Evolutionary conservation across 805 yeast species (phyloP).

Genomic region (Zygotorulaspora florentina): DNA sequence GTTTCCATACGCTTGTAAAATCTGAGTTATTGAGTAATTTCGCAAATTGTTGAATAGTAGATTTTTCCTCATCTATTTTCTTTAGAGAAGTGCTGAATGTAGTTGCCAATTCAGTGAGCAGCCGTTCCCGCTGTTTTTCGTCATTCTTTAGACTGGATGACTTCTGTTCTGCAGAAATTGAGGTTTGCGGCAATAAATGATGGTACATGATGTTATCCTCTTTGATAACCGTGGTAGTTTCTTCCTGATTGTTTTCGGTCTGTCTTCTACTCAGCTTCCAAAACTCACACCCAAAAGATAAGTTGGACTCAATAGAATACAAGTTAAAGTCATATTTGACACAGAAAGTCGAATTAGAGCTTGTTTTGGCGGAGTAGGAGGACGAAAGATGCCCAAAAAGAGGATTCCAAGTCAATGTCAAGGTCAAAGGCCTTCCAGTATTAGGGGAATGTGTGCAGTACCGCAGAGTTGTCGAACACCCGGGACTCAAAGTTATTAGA

Average conservation of each 20-base stretch:
- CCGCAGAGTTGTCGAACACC: slow-evolving; percentile 77
- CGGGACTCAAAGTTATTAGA: slow-evolving; percentile 78
- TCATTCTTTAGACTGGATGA: background rate
- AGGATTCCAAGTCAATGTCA: slow-evolving; percentile 85
- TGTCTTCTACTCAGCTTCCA: slow-evolving; percentile 47
- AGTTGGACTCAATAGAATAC: slow-evolving; percentile 83
- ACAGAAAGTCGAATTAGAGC: slow-evolving; percentile 68
- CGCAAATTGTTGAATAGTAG: slow-evolving; percentile 50
- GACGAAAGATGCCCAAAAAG: slow-evolving; percentile 84
- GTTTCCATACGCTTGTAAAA: slow-evolving; percentile 67
- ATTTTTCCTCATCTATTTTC: slow-evolving; percentile 34
- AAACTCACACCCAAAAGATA: slow-evolving; percentile 81
- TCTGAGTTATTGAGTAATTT: slow-evolving; percentile 47
- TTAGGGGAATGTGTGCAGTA: slow-evolving; percentile 82
- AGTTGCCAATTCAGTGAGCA: slow-evolving; percentile 27
- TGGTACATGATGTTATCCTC: slow-evolving; percentile 18
- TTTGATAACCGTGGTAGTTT: slow-evolving; percentile 3
- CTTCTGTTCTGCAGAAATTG: slow-evolving; percentile 2
- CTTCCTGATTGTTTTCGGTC: slow-evolving; percentile 8
- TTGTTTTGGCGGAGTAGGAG: slow-evolving; percentile 80
- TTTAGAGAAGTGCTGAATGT: slow-evolving; percentile 33
- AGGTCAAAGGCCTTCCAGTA: slow-evolving; percentile 84
- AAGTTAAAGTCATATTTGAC: slow-evolving; percentile 86
- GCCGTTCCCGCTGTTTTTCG: slow-evolving; percentile 17
- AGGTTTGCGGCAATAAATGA: slow-evolving; percentile 11